These are phyloP conservation scores for Teunomyces pallodes DNA, from an alignment of 805 yeast genomes.

Conservation along the genomic window DNA sequence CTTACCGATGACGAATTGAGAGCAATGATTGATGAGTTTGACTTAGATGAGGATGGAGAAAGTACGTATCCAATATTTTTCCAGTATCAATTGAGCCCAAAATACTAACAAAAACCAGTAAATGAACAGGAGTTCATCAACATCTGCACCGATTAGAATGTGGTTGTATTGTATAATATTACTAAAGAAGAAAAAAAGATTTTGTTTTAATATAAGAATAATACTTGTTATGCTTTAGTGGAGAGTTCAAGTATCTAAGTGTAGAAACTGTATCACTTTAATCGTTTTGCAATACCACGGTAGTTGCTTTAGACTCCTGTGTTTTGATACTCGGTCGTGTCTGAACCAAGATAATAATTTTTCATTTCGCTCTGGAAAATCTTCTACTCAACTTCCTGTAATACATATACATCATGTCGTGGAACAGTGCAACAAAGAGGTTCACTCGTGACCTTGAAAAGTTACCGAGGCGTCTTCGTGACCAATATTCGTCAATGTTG, in stretches of 20 bases:
- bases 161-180: constrained; percentile 1
- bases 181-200: neutral
- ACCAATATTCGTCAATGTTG: constrained; percentile 17
- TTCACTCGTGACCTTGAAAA: constrained; percentile 34
- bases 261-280: no score
- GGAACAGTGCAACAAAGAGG: constrained; percentile 33
- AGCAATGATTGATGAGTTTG: constrained; percentile 98
- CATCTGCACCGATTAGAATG: constrained; percentile 13
- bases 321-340: neutral
- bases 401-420: constrained; percentile 23
- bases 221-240: neutral
- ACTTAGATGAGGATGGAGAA: constrained; percentile 93
- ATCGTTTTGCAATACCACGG: neutral
- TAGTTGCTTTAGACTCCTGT: neutral
- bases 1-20: constrained; percentile 87
- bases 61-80: constrained; percentile 39
- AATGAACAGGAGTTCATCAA: constrained; percentile 74
- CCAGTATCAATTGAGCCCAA: neutral
- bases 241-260: no score
- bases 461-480: constrained; percentile 31
- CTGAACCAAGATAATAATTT: neutral
- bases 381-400: neutral
- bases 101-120: constrained; percentile 41
- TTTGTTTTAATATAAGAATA: neutral
- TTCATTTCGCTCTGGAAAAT: neutral